Base-by-base conservation (phyloP, 1,284 basidiomycete genomes). In the Fistulina hepatica region DNA sequence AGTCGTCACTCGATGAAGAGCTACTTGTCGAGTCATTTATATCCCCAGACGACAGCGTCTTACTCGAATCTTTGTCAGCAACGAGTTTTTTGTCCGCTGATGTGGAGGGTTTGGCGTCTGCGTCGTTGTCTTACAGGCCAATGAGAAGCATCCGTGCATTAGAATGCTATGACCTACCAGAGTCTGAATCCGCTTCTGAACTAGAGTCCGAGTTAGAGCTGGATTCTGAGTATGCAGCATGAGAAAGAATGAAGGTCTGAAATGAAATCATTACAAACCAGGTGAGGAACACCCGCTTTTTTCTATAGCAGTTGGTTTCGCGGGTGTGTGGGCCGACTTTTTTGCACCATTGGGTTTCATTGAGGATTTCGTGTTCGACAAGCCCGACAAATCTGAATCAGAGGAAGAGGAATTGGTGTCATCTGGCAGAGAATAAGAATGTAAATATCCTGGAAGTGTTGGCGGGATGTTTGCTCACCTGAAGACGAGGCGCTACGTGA, bases 121-220 rank as follows among this genome's bases (percentile, higher is more conserved):
- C n/a, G n/a, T n/a, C n/a, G n/a, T n/a, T n/a, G n/a, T n/a, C n/a
- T n/a, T n/a, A n/a, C n/a, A n/a, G n/a, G n/a, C n/a, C n/a, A n/a
- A n/a, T n/a, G n/a, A n/a, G n/a, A n/a, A n/a, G n/a, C n/a, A n/a
- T n/a, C n/a, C n/a, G n/a, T n/a, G n/a, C n/a, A n/a, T n/a, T n/a
- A n/a, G n/a, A n/a, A n/a, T n/a, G n/a, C n/a, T n/a, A n/a, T n/a
- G n/a, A 46, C 5, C 53, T 51, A 34, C 55, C 51, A 1, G 57
- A 55, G 31, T 49, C 47, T 10, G 57, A 46, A 17, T 40, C 44
- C 12, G 50, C 49, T 3, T 47, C 39, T 6, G 43, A 37, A 36
- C 47, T 44, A 3, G 50, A 52, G 16, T 51, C 54, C n/a, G 56
- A 57, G 26, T 54, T 42, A 3, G 54, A 53, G 22, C 43, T 27